Conservation (phyloP, 73 alveolate genomes). For the Paramecium sexaurelia region DNA sequence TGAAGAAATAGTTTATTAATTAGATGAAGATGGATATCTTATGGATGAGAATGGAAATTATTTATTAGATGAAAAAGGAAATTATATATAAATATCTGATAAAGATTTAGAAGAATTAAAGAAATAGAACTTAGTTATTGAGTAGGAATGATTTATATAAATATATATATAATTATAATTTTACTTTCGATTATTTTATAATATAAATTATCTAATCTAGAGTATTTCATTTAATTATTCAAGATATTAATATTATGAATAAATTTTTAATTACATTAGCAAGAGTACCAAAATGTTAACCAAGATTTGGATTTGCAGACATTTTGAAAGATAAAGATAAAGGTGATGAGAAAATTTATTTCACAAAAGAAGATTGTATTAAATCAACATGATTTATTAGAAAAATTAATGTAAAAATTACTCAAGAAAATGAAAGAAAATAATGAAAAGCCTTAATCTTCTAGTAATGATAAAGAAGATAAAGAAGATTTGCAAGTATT, state of each 20-base stretch:
- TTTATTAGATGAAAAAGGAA: constrained; percentile 42
- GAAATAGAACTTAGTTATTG: constrained; percentile 28
- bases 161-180: neutral
- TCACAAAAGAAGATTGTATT: constrained; percentile 36
- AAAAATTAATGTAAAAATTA: constrained; percentile 10
- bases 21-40: constrained; percentile 33
- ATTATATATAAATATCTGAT: constrained; percentile 21
- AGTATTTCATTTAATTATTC: neutral
- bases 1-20: neutral
- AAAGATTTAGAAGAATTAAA: constrained; percentile 22
- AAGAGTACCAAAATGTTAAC: neutral
- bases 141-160: neutral
- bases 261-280: neutral
- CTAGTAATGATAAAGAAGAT: neutral
- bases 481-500: constrained; percentile 31
- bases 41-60: constrained; percentile 30
- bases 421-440: neutral
- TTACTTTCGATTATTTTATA: neutral
- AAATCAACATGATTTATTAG: neutral
- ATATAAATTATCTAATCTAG: neutral
- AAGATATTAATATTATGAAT: constrained; percentile 14
- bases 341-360: neutral
- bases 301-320: constrained; percentile 7
- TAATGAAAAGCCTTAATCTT: neutral
- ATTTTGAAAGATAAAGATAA: neutral